Conservation (phyloP, 2,329 filamentous ascomycete genomes). For the Fusarium lyarnte region DNA sequence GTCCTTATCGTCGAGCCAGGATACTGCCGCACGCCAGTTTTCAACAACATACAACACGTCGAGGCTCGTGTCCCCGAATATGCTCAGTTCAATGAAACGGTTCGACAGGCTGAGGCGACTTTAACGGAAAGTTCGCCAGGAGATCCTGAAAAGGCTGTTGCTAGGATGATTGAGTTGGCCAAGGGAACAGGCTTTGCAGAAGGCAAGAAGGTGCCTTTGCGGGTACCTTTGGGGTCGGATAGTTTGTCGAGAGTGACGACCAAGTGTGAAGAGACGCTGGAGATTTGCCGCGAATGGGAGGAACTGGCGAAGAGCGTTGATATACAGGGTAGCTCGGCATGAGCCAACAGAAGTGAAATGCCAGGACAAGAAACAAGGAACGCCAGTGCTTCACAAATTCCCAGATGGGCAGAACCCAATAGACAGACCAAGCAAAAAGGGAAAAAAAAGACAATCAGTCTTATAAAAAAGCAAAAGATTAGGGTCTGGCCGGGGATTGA, state of each 20-base stretch:
- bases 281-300: constrained; percentile 61
- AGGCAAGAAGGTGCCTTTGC: constrained; percentile 52
- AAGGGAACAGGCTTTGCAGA: constrained; percentile 54
- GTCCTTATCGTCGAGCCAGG: constrained; percentile 52
- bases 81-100: constrained; percentile 44
- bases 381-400: no score
- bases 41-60: constrained; percentile 48
- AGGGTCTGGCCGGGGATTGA: constrained; percentile 58
- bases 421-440: no score
- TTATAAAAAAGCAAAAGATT: neutral
- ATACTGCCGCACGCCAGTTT: constrained; percentile 53
- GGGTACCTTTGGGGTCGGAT: constrained; percentile 63
- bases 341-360: accelerated
- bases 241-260: constrained; percentile 58
- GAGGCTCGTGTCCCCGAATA: constrained; percentile 41
- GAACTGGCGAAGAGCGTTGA: constrained; percentile 60
- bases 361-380: neutral
- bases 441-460: neutral
- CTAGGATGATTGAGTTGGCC: constrained; percentile 64
- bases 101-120: constrained; percentile 30
- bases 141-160: constrained; percentile 60
- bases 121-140: constrained; percentile 54
- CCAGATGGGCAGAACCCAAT: neutral
- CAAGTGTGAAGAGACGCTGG: constrained; percentile 60
- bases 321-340: neutral